Base-by-base conservation (phyloP, 371 early-diverging fungal species). In the Haplosporangium sp. region DNA sequence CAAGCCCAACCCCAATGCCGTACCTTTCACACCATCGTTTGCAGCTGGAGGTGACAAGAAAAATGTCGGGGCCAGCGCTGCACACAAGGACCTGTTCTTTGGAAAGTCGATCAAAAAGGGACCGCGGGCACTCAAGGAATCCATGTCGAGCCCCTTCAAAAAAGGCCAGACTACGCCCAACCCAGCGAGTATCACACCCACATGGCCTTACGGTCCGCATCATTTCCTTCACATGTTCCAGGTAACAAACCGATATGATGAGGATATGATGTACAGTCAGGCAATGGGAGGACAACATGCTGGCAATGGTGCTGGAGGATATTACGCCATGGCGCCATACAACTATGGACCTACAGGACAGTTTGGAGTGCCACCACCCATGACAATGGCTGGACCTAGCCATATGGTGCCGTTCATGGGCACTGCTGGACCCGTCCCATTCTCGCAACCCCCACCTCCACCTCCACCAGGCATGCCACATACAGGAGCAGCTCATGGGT, bases 1-100 rank as follows among this genome's bases (percentile, higher is more conserved):
- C 82, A 95, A 93, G 64, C 95, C 95, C 16, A 95, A 94, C 59
- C 91, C 90, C n/a, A 70, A 87, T 18, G 95, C 94, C 5, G 76
- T 90, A 21, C 87, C 89, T 2, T 95, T 95, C 81, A 89, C 92
- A 43, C 95, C 95, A 2, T 74, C 74, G 8, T 72, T 65, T 60
- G 64, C 55, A 2, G 38, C 36, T 5, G 62, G 58, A 0, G 62
- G 58, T 0, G 76, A 76, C 21, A 76, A 67, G 51, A 76, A 76
- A 52, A 38, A 53, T 7, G 47, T 47, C 1, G 9, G 56, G 9
- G 18, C 62, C 16, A 41, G 20, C 0, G 40, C 61, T 12, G 67
- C 60, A 7, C 76, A 80, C 21, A 66, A 72, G 41, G 68, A 83
- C 45, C 40, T 79, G 21, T 83, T 84, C 59, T 82, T 83, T 72